These are phyloP conservation scores for Ganoderma multipileum DNA, from an alignment of 1,284 basidiomycete species.

Conservation along the genomic window DNA sequence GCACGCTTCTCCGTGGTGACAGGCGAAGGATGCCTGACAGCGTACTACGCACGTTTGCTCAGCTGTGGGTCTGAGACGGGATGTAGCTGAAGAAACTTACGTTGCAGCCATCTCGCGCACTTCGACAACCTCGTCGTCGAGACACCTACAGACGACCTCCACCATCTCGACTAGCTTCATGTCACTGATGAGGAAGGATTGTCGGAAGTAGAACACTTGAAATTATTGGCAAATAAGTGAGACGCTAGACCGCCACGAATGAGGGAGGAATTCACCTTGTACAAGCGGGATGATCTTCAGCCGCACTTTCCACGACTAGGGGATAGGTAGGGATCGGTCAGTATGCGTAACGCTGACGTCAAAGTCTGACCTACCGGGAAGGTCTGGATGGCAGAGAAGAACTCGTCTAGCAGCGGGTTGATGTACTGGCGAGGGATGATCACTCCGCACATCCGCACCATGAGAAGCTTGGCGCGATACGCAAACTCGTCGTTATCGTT, in stretches of 20 bases:
- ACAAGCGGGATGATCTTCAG: slow-evolving; percentile 77
- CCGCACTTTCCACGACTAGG: slow-evolving; percentile 75
- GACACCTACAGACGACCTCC: slow-evolving; percentile 72
- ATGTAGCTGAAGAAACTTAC: slow-evolving; percentile 46
- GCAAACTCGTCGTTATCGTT: slow-evolving; percentile 77
- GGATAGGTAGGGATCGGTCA: background rate
- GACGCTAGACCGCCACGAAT: background rate
- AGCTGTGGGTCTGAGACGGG: background rate
- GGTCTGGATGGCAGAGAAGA: slow-evolving; percentile 70
- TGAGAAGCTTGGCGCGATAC: slow-evolving; percentile 59
- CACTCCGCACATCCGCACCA: slow-evolving; percentile 79
- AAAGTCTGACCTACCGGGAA: slow-evolving; percentile 57
- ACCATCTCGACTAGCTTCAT: slow-evolving; percentile 70
- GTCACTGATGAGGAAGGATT: slow-evolving; percentile 69
- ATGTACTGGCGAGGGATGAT: slow-evolving; percentile 66
- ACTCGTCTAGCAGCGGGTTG: slow-evolving; percentile 63
- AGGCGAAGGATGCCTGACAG: slow-evolving; percentile 82
- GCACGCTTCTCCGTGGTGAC: slow-evolving; percentile 77
- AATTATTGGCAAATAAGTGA: background rate
- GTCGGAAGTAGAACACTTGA: slow-evolving; percentile 78
- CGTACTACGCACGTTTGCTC: slow-evolving; percentile 53
- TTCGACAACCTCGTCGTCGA: slow-evolving; percentile 79
- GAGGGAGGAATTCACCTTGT: slow-evolving; percentile 54
- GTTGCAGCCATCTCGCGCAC: slow-evolving; percentile 80
- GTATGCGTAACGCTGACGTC: background rate